Base-by-base conservation (phyloP, 2,329 filamentous ascomycete species). In the Chrysoporthe cubensis region DNA sequence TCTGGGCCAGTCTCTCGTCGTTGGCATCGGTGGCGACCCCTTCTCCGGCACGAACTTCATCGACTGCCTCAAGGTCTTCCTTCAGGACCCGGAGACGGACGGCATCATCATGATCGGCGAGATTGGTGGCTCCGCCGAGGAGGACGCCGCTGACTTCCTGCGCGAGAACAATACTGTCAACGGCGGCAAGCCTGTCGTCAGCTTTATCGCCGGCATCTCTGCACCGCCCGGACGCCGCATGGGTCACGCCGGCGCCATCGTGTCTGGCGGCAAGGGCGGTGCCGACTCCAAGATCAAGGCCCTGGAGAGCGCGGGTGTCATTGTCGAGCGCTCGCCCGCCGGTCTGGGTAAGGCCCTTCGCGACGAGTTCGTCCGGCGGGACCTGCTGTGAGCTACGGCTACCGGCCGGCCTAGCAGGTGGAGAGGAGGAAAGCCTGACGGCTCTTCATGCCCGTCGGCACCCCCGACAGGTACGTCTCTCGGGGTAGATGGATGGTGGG, bases 21-120 rank as follows among this genome's bases (percentile, higher is more conserved):
- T 99, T 76, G 96, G 96, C 78, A 98, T 99, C 76, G 96, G 96
- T 72, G 96, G 96, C 84, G 96, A 99, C 84, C 96, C 96, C 76
- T 99, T 99, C 88, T 95, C 91, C 77, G 96, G 96, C 76, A 98
- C 96, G 83, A 98, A 97, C 89, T 99, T 98, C 87, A 98, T 99
- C 83, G 96, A 99, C 88, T 97, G 95, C 87, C 87, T 99, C 75
- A 92, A 93, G 79, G 93, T 98, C 79, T 99, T 99, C 89, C 89
- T 97, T 76, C 87, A 96, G 81, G 96, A 99, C 81, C 87, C 91
- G 80, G 93, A 97, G 85, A 99, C 96, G 50, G 96, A 99, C 79
- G 96, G 96, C 79, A 97, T 99, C 84, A 97, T 99, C 85, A 97
- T 99, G 96, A 98, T 99, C 80, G 96, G 96, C 79, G 96, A 98